Base-by-base conservation (phyloP, 805 yeast genomes). In the Peterozyma xylosa region DNA sequence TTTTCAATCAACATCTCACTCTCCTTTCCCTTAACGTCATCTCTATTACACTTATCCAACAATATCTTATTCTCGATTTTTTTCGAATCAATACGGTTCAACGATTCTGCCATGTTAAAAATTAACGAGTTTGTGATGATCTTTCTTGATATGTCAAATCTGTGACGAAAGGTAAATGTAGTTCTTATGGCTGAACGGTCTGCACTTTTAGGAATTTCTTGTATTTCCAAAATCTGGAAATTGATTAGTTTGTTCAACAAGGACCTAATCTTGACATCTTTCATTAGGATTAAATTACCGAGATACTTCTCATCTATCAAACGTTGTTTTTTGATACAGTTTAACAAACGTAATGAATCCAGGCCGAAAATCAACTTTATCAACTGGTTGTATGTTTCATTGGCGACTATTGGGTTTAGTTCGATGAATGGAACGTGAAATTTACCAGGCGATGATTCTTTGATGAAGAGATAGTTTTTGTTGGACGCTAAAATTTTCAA, bases 181-280 rank as follows among this genome's bases (percentile, higher is more conserved):
- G 97, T 83, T 52, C 96, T 79, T 35, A 86, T 80, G 0, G 97
- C 96, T 2, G 95, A 90, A 52, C 98, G 74, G 59, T 93, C 98
- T 18, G 80, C 82, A 9, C 96, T 83, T 54, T 91, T 77, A 11
- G 98, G 97, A 29, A 93, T 84, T 64, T 93, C 99, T 63, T 91
- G 98, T 33, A 90, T 73, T 57, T 91, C 96, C 15, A 90, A 67
- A 15, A 86, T 74, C 48, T 90, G 88, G 50, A 78, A 71, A 42
- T 74, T 76, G 27, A 86, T 74, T 43, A 93, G 66, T 32, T 76
- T 74, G 38, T 83, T 76, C 37, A 89, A 65, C 37, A 83, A 79
- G 35, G 81, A 78, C 45, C 96, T 72, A 9, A 89, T 85, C 33
- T 80, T 84, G 47, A 76, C 77, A 46, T 88, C 95, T 50, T 78